These are phyloP conservation scores for Cerioporus squamosus DNA, from an alignment of 1,284 basidiomycete species.

Conservation along the genomic window DNA sequence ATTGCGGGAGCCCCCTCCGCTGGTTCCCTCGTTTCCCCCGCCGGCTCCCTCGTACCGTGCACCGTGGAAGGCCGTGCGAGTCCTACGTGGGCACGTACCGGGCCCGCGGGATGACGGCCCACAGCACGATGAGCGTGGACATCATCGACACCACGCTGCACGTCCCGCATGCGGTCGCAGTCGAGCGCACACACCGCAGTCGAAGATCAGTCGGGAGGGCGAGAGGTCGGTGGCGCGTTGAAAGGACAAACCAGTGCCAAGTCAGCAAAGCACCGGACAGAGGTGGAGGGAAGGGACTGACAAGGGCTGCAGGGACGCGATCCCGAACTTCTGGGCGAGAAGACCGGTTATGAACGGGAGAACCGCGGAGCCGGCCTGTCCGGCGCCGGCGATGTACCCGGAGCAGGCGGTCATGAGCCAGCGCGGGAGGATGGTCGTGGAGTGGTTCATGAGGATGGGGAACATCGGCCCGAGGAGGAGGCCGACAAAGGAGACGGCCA, in stretches of 20 bases:
- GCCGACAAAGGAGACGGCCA: conserved; percentile 62
- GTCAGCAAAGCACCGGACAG: not conserved
- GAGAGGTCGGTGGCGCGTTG: not conserved
- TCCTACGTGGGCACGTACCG: conserved; percentile 24
- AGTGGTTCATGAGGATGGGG: conserved; percentile 64
- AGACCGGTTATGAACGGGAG: conserved; percentile 69
- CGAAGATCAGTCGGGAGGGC: too few relatives aligned
- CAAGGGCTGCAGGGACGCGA: conserved; percentile 61
- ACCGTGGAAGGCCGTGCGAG: not conserved
- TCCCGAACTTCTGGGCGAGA: conserved; percentile 57
- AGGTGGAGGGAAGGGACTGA: conserved; percentile 39
- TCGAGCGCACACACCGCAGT: too few relatives aligned
- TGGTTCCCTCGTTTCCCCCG: not conserved
- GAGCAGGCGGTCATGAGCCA: conserved; percentile 69
- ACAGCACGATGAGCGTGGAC: conserved; percentile 32
- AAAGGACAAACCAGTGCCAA: too few relatives aligned
- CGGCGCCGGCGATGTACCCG: conserved; percentile 69
- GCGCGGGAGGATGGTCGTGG: conserved; percentile 56
- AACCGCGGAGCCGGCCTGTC: conserved; percentile 68
- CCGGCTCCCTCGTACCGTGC: not conserved
- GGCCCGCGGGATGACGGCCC: conserved; percentile 32
- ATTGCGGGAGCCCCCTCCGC: not conserved
- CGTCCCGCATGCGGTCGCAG: not conserved
- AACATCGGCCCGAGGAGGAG: conserved; percentile 55
- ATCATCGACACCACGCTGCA: conserved; percentile 28